Evolutionary conservation across 2,329 filamentous ascomycete species (phyloP).

Genomic region (Alternaria atra): DNA sequence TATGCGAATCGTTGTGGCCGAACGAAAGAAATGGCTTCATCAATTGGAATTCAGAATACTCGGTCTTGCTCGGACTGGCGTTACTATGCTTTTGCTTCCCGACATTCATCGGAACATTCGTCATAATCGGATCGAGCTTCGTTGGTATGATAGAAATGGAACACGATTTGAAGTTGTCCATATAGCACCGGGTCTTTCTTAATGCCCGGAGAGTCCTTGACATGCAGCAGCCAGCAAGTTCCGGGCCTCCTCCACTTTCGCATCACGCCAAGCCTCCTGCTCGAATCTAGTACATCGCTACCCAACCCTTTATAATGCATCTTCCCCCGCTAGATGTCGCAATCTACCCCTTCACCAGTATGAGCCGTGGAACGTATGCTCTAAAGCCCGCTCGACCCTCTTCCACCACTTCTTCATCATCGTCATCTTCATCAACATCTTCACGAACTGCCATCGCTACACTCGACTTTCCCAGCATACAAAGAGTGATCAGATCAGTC

Average conservation of each 20-base stretch:
- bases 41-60: constrained; percentile 11
- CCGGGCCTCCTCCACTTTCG: constrained; percentile 15
- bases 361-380: constrained; percentile 45
- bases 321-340: constrained; percentile 48
- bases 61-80: constrained; percentile 36
- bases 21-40: constrained; percentile 18
- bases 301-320: constrained; percentile 46
- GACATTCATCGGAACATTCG: constrained; percentile 9
- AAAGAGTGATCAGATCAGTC: constrained; percentile 42
- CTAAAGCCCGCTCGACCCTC: constrained; percentile 34
- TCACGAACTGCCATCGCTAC: constrained; percentile 27
- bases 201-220: constrained; percentile 26
- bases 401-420: constrained; percentile 37
- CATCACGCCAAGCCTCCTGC: constrained; percentile 28
- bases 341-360: constrained; percentile 44
- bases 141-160: background rate
- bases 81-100: constrained; percentile 15
- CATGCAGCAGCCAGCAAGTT: constrained; percentile 27
- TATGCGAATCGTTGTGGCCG: constrained; percentile 13
- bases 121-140: background rate
- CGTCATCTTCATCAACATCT: constrained; percentile 38
- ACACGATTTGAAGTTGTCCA: background rate
- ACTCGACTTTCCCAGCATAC: constrained; percentile 47
- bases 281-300: constrained; percentile 19
- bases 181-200: constrained; percentile 13